A percentile compares a stretch with the other conserved stretches of the same genome.
phyloP scores from a whole-genome alignment of 2,329 filamentous ascomycete genomes.

The Cordyceps pruinosa region DNA sequence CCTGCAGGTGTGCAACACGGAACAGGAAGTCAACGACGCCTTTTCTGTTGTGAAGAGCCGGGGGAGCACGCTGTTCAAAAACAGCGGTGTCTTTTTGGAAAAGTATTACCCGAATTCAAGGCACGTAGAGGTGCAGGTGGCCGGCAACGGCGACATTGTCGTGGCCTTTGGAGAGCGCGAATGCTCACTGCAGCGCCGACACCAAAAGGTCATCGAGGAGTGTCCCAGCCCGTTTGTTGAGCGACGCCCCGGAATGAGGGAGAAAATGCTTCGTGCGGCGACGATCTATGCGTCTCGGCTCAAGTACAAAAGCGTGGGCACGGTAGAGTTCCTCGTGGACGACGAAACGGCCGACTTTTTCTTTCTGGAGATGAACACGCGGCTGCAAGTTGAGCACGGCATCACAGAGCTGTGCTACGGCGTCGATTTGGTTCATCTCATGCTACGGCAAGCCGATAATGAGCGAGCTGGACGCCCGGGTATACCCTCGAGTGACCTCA shows the following conservation, averaged over 20 bases:
- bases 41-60: background rate
- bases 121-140: conserved; percentile 40
- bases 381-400: conserved; percentile 39
- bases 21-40: background rate
- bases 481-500: background rate
- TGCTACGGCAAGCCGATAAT: conserved; percentile 30
- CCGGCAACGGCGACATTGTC: conserved; percentile 34
- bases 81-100: conserved; percentile 28
- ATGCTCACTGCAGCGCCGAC: conserved; percentile 37
- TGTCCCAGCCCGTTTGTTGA: conserved; percentile 15
- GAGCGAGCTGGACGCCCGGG: background rate
- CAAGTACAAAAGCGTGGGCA: conserved; percentile 31
- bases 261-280: background rate
- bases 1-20: background rate
- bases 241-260: background rate
- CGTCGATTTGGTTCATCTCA: conserved; percentile 59
- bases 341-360: conserved; percentile 26
- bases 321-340: conserved; percentile 34
- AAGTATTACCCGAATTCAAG: conserved; percentile 30
- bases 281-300: background rate
- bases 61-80: conserved; percentile 16
- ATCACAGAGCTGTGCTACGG: conserved; percentile 68
- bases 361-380: conserved; percentile 38
- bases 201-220: conserved; percentile 42
- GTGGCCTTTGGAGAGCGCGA: conserved; percentile 35